These are phyloP conservation scores for Pseudogymnoascus sp. DNA, from an alignment of 2,329 filamentous ascomycete species.

Conservation along the genomic window DNA sequence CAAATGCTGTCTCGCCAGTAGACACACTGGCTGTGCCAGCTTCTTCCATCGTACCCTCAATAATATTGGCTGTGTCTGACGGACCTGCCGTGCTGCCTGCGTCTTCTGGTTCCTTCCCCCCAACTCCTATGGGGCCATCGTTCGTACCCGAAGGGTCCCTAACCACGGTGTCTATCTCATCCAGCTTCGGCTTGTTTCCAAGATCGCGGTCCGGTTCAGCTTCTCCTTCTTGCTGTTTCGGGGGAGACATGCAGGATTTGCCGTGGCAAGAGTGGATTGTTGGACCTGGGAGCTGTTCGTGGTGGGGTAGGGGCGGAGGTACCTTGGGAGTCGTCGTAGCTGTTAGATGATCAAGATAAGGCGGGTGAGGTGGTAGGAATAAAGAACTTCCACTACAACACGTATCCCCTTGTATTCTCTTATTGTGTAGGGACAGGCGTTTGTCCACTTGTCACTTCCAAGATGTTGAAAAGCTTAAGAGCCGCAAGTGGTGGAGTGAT, in stretches of 20 bases:
- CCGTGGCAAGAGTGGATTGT: background rate
- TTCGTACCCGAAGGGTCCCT: background rate
- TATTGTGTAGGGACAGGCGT: background rate
- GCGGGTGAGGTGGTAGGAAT: background rate
- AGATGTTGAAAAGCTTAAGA: background rate
- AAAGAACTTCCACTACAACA: background rate
- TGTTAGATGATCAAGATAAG: background rate
- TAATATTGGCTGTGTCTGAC: background rate
- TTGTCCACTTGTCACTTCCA: background rate
- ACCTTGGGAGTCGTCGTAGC: conserved; percentile 1
- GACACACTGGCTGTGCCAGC: background rate
- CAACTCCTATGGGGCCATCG: background rate
- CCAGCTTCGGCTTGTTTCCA: background rate
- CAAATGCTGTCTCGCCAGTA: background rate
- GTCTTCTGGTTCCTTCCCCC: background rate
- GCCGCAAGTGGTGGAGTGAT: conserved; percentile 3
- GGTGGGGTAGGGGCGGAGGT: background rate
- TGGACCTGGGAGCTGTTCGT: background rate
- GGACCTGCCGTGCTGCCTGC: background rate
- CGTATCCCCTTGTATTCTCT: background rate
- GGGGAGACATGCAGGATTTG: conserved; percentile 5
- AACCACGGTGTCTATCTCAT: background rate
- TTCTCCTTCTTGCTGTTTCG: conserved; percentile 6
- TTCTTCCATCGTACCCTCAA: background rate
- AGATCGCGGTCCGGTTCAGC: conserved; percentile 5